These are phyloP conservation scores for Backusella australiensis DNA, from an alignment of 192 early-diverging fungal genomes.

Conservation along the genomic window DNA sequence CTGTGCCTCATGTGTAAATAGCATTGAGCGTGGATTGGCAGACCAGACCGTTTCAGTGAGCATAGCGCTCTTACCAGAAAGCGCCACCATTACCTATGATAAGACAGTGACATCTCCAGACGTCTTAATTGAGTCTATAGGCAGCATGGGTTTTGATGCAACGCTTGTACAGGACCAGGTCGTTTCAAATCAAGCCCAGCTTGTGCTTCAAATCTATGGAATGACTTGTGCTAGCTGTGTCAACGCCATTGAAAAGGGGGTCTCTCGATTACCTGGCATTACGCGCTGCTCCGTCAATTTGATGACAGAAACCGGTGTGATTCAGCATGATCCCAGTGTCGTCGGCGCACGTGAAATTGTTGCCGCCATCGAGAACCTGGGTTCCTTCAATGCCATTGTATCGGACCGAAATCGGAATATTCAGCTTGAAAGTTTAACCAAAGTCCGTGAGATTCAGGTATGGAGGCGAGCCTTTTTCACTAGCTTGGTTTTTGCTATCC, in stretches of 20 bases:
- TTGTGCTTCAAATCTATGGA: constrained; percentile 59
- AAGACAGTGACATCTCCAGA: constrained; percentile 4
- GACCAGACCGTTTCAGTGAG: constrained; percentile 67
- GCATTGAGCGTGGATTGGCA: constrained; percentile 68
- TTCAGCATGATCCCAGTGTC: constrained; percentile 64
- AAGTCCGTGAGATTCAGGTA: constrained; percentile 79
- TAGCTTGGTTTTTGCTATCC: constrained; percentile 75
- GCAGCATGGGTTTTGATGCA: neutral
- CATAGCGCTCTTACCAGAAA: constrained; percentile 83
- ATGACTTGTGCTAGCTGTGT: constrained; percentile 92
- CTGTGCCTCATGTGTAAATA: constrained; percentile 77
- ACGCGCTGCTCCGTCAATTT: constrained; percentile 62
- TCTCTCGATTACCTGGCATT: constrained; percentile 50
- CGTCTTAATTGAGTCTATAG: constrained; percentile 7
- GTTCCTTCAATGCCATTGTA: constrained; percentile 42
- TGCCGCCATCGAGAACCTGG: constrained; percentile 73
- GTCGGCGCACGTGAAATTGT: constrained; percentile 82
- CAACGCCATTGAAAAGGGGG: constrained; percentile 59
- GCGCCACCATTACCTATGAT: constrained; percentile 69
- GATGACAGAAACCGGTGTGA: constrained; percentile 65
- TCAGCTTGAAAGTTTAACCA: constrained; percentile 84
- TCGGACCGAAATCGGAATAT: constrained; percentile 47
- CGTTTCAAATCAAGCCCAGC: constrained; percentile 3
- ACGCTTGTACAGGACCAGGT: neutral
- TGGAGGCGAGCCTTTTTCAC: constrained; percentile 70